Evolutionary conservation across 2,329 filamentous ascomycete genomes (phyloP).

Genomic region (Botrytis pseudocinerea): DNA sequence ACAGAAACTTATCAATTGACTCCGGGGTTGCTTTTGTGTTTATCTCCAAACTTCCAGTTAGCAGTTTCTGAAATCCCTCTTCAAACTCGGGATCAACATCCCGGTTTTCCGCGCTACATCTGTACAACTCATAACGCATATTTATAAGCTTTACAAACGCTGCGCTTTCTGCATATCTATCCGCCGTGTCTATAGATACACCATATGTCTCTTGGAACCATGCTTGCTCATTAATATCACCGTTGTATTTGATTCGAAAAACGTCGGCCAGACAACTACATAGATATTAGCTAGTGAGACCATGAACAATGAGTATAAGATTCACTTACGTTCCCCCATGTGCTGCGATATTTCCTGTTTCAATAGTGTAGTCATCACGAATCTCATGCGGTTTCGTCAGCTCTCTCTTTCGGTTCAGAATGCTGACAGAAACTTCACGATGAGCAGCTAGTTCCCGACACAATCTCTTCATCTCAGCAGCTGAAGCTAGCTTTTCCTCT

Average conservation of each 20-base stretch:
- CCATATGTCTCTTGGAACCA: constrained; percentile 10
- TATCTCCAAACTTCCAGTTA: not conserved
- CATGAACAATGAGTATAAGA: not conserved
- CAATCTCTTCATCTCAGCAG: not conserved
- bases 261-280: constrained; percentile 10
- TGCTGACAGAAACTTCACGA: constrained; percentile 8
- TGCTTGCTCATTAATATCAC: not conserved
- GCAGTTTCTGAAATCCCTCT: not conserved
- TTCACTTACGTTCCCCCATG: constrained; percentile 19
- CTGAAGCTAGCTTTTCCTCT: not conserved
- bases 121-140: constrained; percentile 13
- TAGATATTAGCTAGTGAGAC: not conserved
- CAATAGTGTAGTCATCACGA: not conserved
- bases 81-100: not conserved
- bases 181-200: not conserved
- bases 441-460: not conserved
- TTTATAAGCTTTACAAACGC: constrained; percentile 13
- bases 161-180: not conserved
- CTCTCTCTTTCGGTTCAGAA: constrained; percentile 11
- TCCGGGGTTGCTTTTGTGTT: not conserved
- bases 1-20: not conserved
- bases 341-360: constrained; percentile 3
- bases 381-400: not conserved
- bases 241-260: constrained; percentile 3
- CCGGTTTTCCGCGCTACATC: not conserved